Conservation (phyloP, 768 basidiomycete genomes). For the Russula ochroleuca region DNA sequence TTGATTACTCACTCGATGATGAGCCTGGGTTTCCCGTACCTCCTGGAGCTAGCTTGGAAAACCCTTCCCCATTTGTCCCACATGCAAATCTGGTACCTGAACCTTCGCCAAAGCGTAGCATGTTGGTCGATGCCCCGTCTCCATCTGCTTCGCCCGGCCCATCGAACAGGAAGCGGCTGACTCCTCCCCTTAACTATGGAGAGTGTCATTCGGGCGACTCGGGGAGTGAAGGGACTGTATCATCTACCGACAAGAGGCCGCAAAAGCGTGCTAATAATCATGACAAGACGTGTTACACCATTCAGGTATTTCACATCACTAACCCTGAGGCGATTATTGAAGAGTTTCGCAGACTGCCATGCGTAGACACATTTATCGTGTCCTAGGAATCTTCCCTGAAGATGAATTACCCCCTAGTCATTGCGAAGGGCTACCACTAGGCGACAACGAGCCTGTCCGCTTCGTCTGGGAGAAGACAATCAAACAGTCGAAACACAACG, state of each 20-base stretch:
- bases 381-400: slow-evolving; percentile 55
- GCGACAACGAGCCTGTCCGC: slow-evolving; percentile 53
- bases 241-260: slow-evolving; percentile 33
- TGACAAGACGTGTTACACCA: slow-evolving; percentile 60
- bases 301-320: slow-evolving; percentile 47
- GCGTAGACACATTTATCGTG: slow-evolving; percentile 56
- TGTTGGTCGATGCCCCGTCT: slow-evolving; percentile 35
- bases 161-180: slow-evolving; percentile 33
- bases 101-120: not conserved
- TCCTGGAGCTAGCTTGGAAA: not conserved
- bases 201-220: slow-evolving; percentile 28
- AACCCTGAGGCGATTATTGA: not conserved
- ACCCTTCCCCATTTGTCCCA: not conserved
- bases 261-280: slow-evolving; percentile 53
- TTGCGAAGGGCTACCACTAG: slow-evolving; percentile 47
- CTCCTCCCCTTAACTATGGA: not conserved
- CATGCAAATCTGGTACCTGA: not conserved
- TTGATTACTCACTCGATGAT: not conserved
- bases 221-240: slow-evolving; percentile 39
- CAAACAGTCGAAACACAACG: slow-evolving; percentile 70
- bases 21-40: not conserved
- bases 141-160: slow-evolving; percentile 33
- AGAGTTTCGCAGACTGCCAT: slow-evolving; percentile 54
- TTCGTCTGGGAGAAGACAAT: slow-evolving; percentile 79
- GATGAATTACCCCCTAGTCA: slow-evolving; percentile 60